Evolutionary conservation across 345 rosid genomes (phyloP).

Genomic region (Gossypium mustelinum): DNA sequence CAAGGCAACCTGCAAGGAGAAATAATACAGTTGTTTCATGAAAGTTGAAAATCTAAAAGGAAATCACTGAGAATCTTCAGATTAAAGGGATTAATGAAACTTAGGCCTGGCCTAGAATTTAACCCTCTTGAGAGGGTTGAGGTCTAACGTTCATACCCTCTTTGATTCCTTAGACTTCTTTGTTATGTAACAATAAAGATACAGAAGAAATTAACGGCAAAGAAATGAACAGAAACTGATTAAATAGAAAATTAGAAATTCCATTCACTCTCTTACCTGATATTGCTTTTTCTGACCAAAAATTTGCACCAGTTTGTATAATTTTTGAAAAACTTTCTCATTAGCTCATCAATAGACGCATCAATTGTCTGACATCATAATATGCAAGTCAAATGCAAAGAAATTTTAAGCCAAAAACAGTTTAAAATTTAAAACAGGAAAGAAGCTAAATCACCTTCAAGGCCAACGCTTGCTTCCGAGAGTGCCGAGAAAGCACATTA

Average conservation of each 20-base stretch:
- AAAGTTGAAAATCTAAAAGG: conserved; percentile 10
- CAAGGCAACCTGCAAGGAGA: conserved; percentile 62
- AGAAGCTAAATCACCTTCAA: conserved; percentile 45
- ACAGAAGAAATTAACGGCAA: neutral
- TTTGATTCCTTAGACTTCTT: conserved; percentile 6
- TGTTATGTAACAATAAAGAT: neutral
- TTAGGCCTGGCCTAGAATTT: neutral
- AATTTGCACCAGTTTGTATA: conserved; percentile 91
- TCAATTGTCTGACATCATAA: conserved; percentile 53
- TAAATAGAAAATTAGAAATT: neutral
- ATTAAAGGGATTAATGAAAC: neutral
- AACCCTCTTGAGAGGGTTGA: neutral
- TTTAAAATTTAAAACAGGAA: neutral
- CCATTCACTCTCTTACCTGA: conserved; percentile 44
- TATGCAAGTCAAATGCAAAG: conserved; percentile 21
- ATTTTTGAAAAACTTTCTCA: conserved; percentile 83
- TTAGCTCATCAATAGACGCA: conserved; percentile 68
- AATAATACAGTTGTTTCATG: conserved; percentile 20
- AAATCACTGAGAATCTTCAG: neutral
- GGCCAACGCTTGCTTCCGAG: conserved; percentile 44
- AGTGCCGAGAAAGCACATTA: conserved; percentile 53
- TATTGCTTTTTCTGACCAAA: conserved; percentile 68
- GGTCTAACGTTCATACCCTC: neutral
- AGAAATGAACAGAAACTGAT: conserved; percentile 4
- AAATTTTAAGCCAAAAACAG: neutral